Evolutionary conservation across 179 eudicot genomes (phyloP).

Genomic region (Silene coronaria): DNA sequence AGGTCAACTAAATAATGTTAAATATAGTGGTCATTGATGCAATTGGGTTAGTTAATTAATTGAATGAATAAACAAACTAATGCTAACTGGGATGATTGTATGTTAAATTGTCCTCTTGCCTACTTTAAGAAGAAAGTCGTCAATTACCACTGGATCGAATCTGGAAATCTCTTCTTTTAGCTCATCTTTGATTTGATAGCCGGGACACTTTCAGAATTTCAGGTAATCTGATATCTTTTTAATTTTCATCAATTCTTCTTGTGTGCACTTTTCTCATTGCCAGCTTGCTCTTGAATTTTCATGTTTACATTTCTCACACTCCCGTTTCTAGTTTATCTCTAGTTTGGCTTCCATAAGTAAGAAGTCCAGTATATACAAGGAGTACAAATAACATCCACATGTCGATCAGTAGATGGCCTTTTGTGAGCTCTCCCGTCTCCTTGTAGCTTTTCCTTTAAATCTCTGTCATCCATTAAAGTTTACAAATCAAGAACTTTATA

Average conservation of each 20-base stretch:
- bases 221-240: slow-evolving; percentile 5
- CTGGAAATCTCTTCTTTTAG: background rate
- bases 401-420: no score
- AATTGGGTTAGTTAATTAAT: background rate
- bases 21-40: background rate
- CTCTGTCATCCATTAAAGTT: no score
- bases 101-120: background rate
- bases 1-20: background rate
- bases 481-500: no score
- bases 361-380: background rate
- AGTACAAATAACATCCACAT: no score
- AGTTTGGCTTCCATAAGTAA: background rate
- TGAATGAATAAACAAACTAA: background rate
- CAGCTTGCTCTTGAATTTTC: background rate
- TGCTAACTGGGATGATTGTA: no score
- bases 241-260: background rate
- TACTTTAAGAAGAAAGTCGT: background rate
- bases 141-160: background rate
- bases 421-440: no score
- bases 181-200: slow-evolving; percentile 4
- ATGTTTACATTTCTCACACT: background rate
- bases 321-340: background rate
- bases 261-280: background rate
- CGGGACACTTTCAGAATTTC: background rate
- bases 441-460: no score